These are phyloP conservation scores for Trametes meyenii DNA, from an alignment of 768 basidiomycete genomes.

Conservation along the genomic window DNA sequence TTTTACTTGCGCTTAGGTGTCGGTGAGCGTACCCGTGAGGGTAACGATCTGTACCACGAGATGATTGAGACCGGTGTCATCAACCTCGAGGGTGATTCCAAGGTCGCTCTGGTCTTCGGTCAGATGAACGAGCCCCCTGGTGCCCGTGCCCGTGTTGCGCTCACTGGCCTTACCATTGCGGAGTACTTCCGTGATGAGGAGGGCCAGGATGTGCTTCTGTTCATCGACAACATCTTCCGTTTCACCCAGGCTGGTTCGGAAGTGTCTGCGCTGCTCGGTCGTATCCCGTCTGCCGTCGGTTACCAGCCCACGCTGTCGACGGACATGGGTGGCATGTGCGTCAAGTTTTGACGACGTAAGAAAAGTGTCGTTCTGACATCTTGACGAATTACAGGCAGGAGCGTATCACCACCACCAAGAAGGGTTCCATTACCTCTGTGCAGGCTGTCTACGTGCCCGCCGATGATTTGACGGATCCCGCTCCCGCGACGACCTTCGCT, in stretches of 20 bases:
- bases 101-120: slow-evolving; percentile 99
- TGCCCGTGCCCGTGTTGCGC: slow-evolving; percentile 99
- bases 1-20: slow-evolving; percentile 62
- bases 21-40: slow-evolving; percentile 99
- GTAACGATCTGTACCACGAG: slow-evolving; percentile 98
- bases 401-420: slow-evolving; percentile 99
- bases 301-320: slow-evolving; percentile 99
- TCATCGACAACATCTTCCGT: slow-evolving; percentile 99
- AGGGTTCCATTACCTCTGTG: slow-evolving; percentile 99
- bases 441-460: slow-evolving; percentile 99
- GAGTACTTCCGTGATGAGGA: slow-evolving; percentile 99
- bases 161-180: slow-evolving; percentile 98
- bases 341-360: slow-evolving; percentile 22
- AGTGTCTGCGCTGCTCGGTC: slow-evolving; percentile 98
- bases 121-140: slow-evolving; percentile 99
- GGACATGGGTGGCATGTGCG: slow-evolving; percentile 99
- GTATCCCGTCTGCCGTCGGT: slow-evolving; percentile 99
- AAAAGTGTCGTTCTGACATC: slow-evolving; percentile 10
- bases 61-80: slow-evolving; percentile 99
- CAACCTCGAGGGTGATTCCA: slow-evolving; percentile 99
- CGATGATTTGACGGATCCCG: slow-evolving; percentile 99
- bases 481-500: slow-evolving; percentile 99
- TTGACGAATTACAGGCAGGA: slow-evolving; percentile 71
- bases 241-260: slow-evolving; percentile 99
- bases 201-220: slow-evolving; percentile 99